phyloP scores from a whole-genome alignment of 306 rosid genomes.

The Cucurbita maxima region DNA sequence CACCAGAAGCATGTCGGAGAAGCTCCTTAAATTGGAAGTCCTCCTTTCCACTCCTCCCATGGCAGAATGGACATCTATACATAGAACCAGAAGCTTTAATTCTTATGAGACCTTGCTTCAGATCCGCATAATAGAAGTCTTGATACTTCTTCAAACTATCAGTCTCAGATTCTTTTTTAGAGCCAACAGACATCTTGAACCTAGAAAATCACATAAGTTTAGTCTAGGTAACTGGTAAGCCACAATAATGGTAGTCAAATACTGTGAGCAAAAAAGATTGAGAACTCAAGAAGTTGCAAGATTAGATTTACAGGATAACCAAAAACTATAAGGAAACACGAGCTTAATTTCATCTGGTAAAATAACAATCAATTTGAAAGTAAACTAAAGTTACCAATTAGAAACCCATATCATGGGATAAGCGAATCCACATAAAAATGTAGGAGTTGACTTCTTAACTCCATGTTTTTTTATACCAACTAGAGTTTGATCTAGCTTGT shows the following conservation, averaged over 20 bases:
- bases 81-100: constrained; percentile 24
- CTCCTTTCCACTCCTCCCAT: constrained; percentile 10
- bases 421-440: too few relatives aligned
- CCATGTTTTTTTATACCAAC: too few relatives aligned
- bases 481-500: too few relatives aligned
- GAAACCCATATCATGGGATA: not conserved
- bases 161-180: constrained; percentile 10
- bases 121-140: constrained; percentile 20
- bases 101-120: constrained; percentile 22
- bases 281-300: not conserved
- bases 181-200: constrained; percentile 19
- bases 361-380: not conserved
- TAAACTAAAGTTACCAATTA: not conserved
- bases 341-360: not conserved
- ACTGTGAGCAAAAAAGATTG: not conserved
- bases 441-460: too few relatives aligned
- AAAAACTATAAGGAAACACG: not conserved
- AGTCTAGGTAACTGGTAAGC: not conserved
- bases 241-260: not conserved
- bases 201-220: constrained; percentile 5
- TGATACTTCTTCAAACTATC: constrained; percentile 21
- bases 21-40: constrained; percentile 26
- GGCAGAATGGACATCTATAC: constrained; percentile 58
- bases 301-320: not conserved
- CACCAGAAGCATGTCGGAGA: constrained; percentile 31